Base-by-base conservation (phyloP, 2,329 filamentous ascomycete genomes). In the Fusarium oxysporum region DNA sequence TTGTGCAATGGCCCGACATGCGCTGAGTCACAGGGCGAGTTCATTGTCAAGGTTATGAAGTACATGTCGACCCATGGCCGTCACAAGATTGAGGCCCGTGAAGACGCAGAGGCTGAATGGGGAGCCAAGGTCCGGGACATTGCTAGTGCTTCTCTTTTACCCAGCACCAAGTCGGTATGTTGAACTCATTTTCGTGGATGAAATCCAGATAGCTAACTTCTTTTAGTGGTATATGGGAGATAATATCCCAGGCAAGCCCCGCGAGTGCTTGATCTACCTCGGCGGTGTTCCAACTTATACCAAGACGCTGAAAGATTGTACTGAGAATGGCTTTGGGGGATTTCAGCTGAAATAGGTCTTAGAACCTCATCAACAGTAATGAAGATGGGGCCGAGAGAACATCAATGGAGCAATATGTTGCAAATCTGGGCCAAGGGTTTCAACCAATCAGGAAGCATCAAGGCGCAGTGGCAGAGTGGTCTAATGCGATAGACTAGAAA, bases 401-500 rank as follows among this genome's bases (percentile, higher is more conserved):
- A 6, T 5, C 25, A 6, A 25, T 25, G 25, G 25, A 25, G 25
- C 5, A 25, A 25, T 25, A 25, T 25, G 25, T 25, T 25, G 25
- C 25, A 25, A 25, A 25, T 25, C 5, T 25, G 25, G 25, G 44
- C 28, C 6, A 14, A 1, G 6, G 1, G 3, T 9, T 32, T 47
- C 3, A 47, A 47, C 54, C 54, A 47, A 57, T 47, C 30, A 47
- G 17, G 6, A 28, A 43, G 33, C 11, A 9, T 23, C 7, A 55
- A 54, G 62, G 61, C 61, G 57, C 60, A 59, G 56, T 59, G 56
- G 56, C 56, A 59, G 56, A 59, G 56, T 59, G 56, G 56, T 59
- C 56, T 59, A 59, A 59, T 59, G 56, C 56, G 56, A 59, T 59
- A 59, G 56, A 59, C 56, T 59, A 59, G 56, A 59, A 59, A 59